phyloP scores from a whole-genome alignment of 306 rosid species.

The Prunus persica region DNA sequence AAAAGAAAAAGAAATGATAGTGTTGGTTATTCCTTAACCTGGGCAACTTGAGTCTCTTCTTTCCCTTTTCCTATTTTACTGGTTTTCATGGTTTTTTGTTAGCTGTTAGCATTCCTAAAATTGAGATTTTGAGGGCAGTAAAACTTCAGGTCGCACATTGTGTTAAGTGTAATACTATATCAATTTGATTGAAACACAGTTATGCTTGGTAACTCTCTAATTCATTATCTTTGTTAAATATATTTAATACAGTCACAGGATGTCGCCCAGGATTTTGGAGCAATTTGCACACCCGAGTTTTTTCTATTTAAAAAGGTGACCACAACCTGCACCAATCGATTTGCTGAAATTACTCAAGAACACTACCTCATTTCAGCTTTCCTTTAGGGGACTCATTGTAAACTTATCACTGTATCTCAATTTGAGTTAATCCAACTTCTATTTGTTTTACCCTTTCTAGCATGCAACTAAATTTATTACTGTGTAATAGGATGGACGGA shows the following conservation, averaged over 20 bases:
- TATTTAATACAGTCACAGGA: conserved; percentile 65
- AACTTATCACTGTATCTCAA: conserved; percentile 1
- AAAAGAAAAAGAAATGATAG: too few relatives aligned
- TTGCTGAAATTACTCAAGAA: not conserved
- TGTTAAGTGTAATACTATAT: not conserved
- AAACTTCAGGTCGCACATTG: not conserved
- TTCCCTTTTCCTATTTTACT: not conserved
- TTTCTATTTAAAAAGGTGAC: conserved; percentile 80
- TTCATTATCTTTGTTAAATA: conserved; percentile 4
- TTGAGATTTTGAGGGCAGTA: not conserved
- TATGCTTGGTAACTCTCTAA: not conserved
- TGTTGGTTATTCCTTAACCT: not conserved
- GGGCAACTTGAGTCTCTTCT: not conserved
- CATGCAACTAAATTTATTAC: conserved; percentile 1
- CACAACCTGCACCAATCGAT: not conserved
- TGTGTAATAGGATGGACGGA: conserved; percentile 78
- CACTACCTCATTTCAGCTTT: conserved; percentile 7
- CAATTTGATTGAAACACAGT: not conserved
- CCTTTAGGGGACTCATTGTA: not conserved
- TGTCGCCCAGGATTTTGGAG: conserved; percentile 81
- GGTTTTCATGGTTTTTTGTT: not conserved
- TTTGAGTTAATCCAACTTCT: conserved; percentile 1
- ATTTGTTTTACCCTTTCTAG: not conserved
- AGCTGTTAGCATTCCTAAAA: not conserved
- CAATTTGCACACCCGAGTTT: conserved; percentile 92